These are phyloP conservation scores for Scheffersomyces stambukii DNA, from an alignment of 1,139 yeast genomes.

Conservation along the genomic window DNA sequence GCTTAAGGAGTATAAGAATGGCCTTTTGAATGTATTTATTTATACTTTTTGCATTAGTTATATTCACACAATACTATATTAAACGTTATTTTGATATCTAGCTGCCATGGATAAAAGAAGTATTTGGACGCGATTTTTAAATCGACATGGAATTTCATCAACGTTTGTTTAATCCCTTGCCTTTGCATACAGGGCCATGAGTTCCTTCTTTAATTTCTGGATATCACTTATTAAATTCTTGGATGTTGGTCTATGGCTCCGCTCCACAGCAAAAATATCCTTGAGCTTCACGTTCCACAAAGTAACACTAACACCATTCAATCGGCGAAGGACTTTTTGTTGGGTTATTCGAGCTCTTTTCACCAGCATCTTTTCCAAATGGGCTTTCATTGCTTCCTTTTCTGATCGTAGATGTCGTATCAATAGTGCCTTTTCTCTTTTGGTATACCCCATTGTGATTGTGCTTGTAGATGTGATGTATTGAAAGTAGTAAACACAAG, in stretches of 20 bases:
- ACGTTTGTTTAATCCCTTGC: no score
- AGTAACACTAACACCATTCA: slow-evolving; percentile 40
- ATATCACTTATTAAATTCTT: slow-evolving; percentile 28
- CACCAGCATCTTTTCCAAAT: slow-evolving; percentile 17
- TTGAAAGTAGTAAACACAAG: no score
- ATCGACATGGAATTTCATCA: no score
- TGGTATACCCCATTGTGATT: slow-evolving; percentile 21
- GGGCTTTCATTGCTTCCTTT: slow-evolving; percentile 14
- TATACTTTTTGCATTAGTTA: no score
- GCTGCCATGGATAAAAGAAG: no score
- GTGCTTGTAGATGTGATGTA: neutral
- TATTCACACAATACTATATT: no score
- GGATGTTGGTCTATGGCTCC: slow-evolving; percentile 32
- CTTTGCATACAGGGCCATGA: no score
- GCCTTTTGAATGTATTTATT: neutral
- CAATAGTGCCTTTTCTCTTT: slow-evolving; percentile 32
- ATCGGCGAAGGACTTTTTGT: slow-evolving; percentile 26
- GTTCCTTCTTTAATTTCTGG: slow-evolving; percentile 11
- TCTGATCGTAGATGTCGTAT: slow-evolving; percentile 24
- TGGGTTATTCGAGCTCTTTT: slow-evolving; percentile 17
- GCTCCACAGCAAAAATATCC: slow-evolving; percentile 40
- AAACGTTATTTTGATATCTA: no score
- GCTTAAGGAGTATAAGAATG: slow-evolving; percentile 25
- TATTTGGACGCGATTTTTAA: no score
- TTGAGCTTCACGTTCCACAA: slow-evolving; percentile 35